phyloP scores from a whole-genome alignment of 371 early-diverging fungal species.

The Coemansia sp. region DNA sequence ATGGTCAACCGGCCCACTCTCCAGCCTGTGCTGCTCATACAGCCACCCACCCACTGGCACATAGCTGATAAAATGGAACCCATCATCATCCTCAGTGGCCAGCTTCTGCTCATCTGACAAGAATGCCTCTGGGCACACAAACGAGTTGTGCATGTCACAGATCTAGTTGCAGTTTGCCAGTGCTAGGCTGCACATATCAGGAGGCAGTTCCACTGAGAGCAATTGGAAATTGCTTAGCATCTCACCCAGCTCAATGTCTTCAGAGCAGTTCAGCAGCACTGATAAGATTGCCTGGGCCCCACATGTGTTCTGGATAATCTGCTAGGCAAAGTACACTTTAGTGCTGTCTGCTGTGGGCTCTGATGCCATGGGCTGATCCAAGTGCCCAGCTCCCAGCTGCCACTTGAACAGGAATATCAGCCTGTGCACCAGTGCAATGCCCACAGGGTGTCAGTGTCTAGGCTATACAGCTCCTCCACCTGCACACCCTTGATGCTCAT shows the following conservation, averaged over 20 bases:
- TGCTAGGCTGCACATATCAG: conserved; percentile 84
- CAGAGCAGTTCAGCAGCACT: conserved; percentile 72
- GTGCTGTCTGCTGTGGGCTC: neutral
- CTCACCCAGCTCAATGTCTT: conserved; percentile 69
- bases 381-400: conserved; percentile 47
- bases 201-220: conserved; percentile 75
- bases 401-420: conserved; percentile 91
- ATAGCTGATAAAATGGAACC: conserved; percentile 88
- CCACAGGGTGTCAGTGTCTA: conserved; percentile 63
- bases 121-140: conserved; percentile 77
- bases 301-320: conserved; percentile 86
- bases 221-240: conserved; percentile 66
- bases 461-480: conserved; percentile 80
- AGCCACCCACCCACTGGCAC: conserved; percentile 76
- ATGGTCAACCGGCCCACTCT: conserved; percentile 61
- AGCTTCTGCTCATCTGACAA: conserved; percentile 66
- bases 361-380: neutral
- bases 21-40: conserved; percentile 88
- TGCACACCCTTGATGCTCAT: conserved; percentile 83
- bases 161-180: conserved; percentile 80
- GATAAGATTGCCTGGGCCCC: conserved; percentile 93
- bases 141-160: conserved; percentile 82
- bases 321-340: conserved; percentile 65
- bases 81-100: conserved; percentile 71
- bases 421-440: conserved; percentile 77